Evolutionary conservation across 139 green algal genomes (phyloP), one percentile per base, ranked within the genome.

Genomic region (Haematococcus sp.): DNA sequence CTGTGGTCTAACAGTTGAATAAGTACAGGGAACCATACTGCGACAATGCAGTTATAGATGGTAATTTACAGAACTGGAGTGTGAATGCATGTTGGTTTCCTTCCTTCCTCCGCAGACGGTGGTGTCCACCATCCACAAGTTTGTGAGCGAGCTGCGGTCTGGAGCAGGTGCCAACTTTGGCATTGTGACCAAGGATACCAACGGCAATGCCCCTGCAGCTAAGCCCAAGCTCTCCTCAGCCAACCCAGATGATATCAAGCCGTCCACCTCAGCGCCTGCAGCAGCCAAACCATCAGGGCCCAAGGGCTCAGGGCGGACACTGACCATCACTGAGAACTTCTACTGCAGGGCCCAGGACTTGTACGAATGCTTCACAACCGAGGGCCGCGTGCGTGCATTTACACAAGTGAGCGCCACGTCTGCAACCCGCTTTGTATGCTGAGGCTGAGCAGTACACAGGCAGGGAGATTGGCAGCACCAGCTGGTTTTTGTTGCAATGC

Each of bases 281-380:
- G 54, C 32, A 34, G 54, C 54, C 11, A 70, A 71, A 35, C 4
- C 56, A 43, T 54, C 33, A 44, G 2, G 22, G 25, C 19, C 17
- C 70, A 61, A 66, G 59, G 51, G 46, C 33, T 7, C 40, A 49
- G 44, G 23, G 64, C 55, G 31, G 59, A 23, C 30, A 28, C 73
- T 96, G 15, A 56, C 84, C 23, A 51, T 97, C 4, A 82, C 68
- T 1, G 87, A 94, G 67, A 71, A 63, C 20, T 97, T 91, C 69
- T 91, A 94, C 79, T 85, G 83, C 1, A 77, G 82, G 9, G 64
- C 84, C 0, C 30, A 35, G 19, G 93, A 98, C 82, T 72, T 97
- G 2, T 97, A 83, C 66, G 87, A 97, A 30, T 94, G 88, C 82
- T 94, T 97, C 71, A 92, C 84, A 3, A 69, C 90, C 49, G 58